A percentile compares a stretch with the other conserved stretches of the same genome.
Conservation (phyloP, 345 rosid genomes). For the Tarenaya hassleriana region DNA sequence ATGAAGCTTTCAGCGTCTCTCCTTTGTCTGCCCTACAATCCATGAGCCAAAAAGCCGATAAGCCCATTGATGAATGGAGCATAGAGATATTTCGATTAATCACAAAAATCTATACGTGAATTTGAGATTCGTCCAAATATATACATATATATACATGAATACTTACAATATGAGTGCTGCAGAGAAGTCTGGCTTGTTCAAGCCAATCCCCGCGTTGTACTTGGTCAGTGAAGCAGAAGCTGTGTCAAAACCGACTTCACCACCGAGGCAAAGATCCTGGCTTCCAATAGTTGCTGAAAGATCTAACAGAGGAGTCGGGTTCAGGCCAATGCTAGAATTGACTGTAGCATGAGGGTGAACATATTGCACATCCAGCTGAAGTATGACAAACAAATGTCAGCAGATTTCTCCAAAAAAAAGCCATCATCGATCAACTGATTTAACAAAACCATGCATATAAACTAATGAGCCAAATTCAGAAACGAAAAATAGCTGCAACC, state of each 20-base stretch:
- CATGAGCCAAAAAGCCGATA: too few relatives aligned
- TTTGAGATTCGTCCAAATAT: too few relatives aligned
- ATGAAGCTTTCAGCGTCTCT: constrained; percentile 60
- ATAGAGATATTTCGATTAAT: too few relatives aligned
- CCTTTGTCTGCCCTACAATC: constrained; percentile 62
- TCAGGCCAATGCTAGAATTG: constrained; percentile 69
- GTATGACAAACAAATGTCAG: too few relatives aligned
- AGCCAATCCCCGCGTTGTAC: constrained; percentile 63
- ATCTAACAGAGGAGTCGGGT: constrained; percentile 69
- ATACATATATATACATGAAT: background rate
- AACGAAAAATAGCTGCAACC: too few relatives aligned
- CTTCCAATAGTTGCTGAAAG: constrained; percentile 73
- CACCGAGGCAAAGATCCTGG: constrained; percentile 53
- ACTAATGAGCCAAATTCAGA: too few relatives aligned
- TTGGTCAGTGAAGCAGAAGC: constrained; percentile 58
- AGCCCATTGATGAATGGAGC: background rate
- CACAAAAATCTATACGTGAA: too few relatives aligned
- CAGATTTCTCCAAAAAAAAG: too few relatives aligned
- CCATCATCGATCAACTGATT: too few relatives aligned
- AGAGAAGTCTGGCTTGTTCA: constrained; percentile 59
- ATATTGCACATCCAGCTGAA: constrained; percentile 76
- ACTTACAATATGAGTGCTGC: constrained; percentile 67
- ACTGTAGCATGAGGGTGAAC: constrained; percentile 65
- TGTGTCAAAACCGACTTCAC: constrained; percentile 73
- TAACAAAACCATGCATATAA: too few relatives aligned